Evolutionary conservation across 257 asterid genomes (phyloP).

Genomic region (Euphrasia confusa): DNA sequence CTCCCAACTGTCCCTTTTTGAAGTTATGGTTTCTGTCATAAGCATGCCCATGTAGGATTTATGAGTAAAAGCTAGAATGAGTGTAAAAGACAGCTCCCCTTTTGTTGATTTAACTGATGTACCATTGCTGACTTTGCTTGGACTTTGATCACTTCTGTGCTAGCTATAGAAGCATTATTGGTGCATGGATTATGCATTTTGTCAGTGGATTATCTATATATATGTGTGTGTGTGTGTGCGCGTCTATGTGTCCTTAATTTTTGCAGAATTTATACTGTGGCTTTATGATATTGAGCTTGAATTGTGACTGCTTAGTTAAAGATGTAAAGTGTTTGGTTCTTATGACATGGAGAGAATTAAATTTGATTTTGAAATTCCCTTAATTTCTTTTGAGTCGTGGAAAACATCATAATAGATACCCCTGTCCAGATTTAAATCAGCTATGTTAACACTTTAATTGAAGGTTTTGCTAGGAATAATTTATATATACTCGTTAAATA

Average conservation of each 20-base stretch:
- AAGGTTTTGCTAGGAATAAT: constrained; percentile 1
- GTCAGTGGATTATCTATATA: too few species aligned
- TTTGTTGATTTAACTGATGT: too few species aligned
- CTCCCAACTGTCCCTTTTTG: neutral
- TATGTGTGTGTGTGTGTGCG: neutral
- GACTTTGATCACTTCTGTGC: too few species aligned
- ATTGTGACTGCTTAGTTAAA: constrained; percentile 10
- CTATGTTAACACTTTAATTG: neutral
- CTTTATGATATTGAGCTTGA: constrained; percentile 1
- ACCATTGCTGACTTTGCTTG: too few species aligned
- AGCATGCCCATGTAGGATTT: neutral
- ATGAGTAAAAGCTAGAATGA: neutral
- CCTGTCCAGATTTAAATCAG: constrained; percentile 1
- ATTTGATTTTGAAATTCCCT: neutral
- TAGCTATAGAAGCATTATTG: too few species aligned
- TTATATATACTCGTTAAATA: constrained; percentile 1
- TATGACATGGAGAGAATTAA: neutral
- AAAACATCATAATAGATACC: neutral
- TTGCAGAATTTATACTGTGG: neutral
- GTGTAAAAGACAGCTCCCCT: too few species aligned
- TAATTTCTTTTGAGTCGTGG: constrained; percentile 3
- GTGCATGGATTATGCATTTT: too few species aligned
- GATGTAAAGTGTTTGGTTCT: neutral
- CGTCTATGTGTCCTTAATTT: neutral
- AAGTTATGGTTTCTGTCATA: neutral